A percentile compares a stretch with the other conserved stretches of the same genome.
phyloP scores from a whole-genome alignment of 805 yeast species.

The Kregervanrija fluxuum region DNA sequence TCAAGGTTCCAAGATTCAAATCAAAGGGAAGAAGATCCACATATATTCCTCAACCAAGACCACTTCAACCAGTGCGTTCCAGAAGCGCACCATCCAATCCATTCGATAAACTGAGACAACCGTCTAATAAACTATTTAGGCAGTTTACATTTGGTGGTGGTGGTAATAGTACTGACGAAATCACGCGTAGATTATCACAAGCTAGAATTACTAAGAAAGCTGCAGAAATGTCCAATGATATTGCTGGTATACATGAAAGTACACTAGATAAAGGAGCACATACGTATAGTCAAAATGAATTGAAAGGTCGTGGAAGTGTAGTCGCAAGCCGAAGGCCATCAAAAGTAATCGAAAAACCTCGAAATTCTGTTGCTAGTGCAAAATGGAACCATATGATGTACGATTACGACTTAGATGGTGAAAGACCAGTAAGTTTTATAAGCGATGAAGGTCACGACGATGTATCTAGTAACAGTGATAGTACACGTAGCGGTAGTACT shows the following conservation, averaged over 20 bases:
- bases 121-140: conserved; percentile 14
- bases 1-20: not conserved
- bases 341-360: no score
- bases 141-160: conserved; percentile 27
- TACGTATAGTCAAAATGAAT: not conserved
- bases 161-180: conserved; percentile 23
- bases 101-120: not conserved
- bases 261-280: conserved; percentile 8
- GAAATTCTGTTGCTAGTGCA: not conserved
- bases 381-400: conserved; percentile 13
- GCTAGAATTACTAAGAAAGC: conserved; percentile 36
- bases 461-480: not conserved
- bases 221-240: conserved; percentile 35
- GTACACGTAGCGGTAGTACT: conserved; percentile 1
- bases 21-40: no score
- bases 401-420: conserved; percentile 14
- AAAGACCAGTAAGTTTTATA: conserved; percentile 13
- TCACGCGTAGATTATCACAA: conserved; percentile 26
- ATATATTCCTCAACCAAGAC: no score
- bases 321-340: no score
- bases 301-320: no score
- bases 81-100: not conserved
- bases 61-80: not conserved
- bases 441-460: conserved; percentile 5
- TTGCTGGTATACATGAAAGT: conserved; percentile 34